A percentile compares a stretch with the other conserved stretches of the same genome.
These are phyloP conservation scores for Chenopodium quinoa DNA, from an alignment of 148 eudicot species.

Conservation along the genomic window DNA sequence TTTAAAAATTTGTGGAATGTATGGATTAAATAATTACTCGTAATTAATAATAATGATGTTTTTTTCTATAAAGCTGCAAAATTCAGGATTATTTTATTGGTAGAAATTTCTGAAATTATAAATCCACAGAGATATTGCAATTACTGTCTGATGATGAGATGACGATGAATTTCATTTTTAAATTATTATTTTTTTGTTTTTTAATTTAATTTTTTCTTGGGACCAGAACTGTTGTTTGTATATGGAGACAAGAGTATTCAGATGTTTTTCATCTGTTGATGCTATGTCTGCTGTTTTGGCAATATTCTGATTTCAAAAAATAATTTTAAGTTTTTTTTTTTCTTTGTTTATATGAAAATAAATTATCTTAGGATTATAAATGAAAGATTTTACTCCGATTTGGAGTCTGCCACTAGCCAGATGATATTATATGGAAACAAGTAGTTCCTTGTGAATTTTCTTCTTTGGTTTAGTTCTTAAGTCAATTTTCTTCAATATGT, in stretches of 20 bases:
- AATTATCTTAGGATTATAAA: conserved; percentile 2
- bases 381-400: conserved; percentile 14
- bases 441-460: not conserved
- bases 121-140: conserved; percentile 22
- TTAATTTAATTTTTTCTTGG: conserved; percentile 1
- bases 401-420: not conserved
- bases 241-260: conserved; percentile 22
- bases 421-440: not conserved
- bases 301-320: not conserved
- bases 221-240: conserved; percentile 18
- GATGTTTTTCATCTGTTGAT: conserved; percentile 23
- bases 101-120: conserved; percentile 13
- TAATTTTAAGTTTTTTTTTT: not conserved
- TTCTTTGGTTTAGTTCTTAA: conserved; percentile 1
- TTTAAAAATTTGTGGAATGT: too few species aligned
- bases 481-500: not conserved
- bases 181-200: conserved; percentile 6
- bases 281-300: conserved; percentile 23
- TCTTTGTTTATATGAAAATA: not conserved
- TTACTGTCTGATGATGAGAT: conserved; percentile 30
- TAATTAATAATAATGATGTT: not conserved
- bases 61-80: not conserved
- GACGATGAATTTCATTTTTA: conserved; percentile 11
- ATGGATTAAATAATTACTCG: too few species aligned
- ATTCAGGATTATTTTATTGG: not conserved